phyloP scores from a whole-genome alignment of 768 basidiomycete genomes.

The Agaricus sinodeliciosus region DNA sequence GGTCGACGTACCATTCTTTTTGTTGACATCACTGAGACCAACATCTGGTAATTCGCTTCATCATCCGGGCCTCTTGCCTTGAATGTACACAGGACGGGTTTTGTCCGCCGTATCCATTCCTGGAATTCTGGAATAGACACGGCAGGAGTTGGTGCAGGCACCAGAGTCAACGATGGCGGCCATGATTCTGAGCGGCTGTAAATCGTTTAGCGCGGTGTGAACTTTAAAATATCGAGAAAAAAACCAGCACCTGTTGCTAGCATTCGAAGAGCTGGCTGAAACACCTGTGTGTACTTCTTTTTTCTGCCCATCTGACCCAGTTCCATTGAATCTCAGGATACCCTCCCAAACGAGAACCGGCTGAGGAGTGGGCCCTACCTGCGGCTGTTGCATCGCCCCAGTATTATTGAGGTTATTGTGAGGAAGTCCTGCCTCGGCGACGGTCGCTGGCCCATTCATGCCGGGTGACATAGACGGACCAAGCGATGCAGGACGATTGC shows the following conservation, averaged over 20 bases:
- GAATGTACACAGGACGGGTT: conserved; percentile 37
- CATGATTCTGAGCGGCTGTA: conserved; percentile 45
- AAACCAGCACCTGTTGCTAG: conserved; percentile 27
- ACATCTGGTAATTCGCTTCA: conserved; percentile 31
- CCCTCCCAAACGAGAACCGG: conserved; percentile 38
- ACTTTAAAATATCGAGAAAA: background rate
- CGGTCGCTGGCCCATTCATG: background rate
- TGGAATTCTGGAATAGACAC: conserved; percentile 34
- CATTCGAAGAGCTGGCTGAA: conserved; percentile 21
- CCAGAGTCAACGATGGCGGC: conserved; percentile 40
- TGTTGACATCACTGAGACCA: conserved; percentile 34
- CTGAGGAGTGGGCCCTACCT: no score
- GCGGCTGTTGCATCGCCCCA: background rate
- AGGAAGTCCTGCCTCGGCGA: background rate
- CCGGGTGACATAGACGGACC: conserved; percentile 10
- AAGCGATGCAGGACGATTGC: conserved; percentile 10
- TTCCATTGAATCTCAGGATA: conserved; percentile 37
- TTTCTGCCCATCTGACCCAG: conserved; percentile 23
- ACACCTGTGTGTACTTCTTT: conserved; percentile 42
- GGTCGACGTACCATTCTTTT: conserved; percentile 38
- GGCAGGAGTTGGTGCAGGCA: conserved; percentile 32
- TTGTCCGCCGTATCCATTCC: conserved; percentile 39
- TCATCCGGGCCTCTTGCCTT: conserved; percentile 15
- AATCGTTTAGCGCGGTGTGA: background rate
- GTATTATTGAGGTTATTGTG: background rate